Evolutionary conservation across 2,329 filamentous ascomycete species (phyloP).

Genomic region (Teratosphaeria destructans): DNA sequence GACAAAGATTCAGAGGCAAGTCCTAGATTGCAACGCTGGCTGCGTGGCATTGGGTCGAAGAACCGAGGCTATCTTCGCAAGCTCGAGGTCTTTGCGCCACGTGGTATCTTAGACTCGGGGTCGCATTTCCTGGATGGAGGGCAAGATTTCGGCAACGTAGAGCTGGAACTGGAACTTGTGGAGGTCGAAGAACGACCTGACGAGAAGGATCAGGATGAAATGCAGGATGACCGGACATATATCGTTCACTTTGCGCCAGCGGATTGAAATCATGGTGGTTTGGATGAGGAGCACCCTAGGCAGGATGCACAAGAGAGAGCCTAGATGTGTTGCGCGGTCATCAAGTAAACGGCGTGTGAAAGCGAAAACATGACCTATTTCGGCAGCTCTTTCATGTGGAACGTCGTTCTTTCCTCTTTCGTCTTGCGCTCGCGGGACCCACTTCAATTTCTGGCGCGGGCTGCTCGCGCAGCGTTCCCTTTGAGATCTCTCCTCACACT

Average conservation of each 20-base stretch:
- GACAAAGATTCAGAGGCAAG: background rate
- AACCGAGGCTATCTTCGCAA: background rate
- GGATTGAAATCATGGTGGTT: background rate
- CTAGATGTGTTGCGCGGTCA: background rate
- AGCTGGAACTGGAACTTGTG: background rate
- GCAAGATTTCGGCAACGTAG: background rate
- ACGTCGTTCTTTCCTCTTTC: background rate
- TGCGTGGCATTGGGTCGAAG: background rate
- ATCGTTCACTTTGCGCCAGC: background rate
- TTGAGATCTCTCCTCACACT: background rate
- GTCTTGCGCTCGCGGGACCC: too few relatives aligned
- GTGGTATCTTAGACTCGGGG: background rate
- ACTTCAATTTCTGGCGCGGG: background rate
- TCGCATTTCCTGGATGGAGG: background rate
- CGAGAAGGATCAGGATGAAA: background rate
- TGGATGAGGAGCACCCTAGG: background rate
- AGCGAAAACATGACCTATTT: background rate
- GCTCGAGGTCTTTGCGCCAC: background rate
- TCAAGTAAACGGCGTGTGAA: background rate
- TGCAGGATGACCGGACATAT: background rate
- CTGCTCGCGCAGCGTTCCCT: background rate
- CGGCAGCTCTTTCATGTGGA: background rate
- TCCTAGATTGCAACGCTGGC: background rate
- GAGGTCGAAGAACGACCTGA: background rate
- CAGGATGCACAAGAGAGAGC: background rate